A percentile compares a stretch with the other conserved stretches of the same genome.
Conservation (phyloP, 192 early-diverging fungal genomes). For the Rhizophagus clarus region DNA sequence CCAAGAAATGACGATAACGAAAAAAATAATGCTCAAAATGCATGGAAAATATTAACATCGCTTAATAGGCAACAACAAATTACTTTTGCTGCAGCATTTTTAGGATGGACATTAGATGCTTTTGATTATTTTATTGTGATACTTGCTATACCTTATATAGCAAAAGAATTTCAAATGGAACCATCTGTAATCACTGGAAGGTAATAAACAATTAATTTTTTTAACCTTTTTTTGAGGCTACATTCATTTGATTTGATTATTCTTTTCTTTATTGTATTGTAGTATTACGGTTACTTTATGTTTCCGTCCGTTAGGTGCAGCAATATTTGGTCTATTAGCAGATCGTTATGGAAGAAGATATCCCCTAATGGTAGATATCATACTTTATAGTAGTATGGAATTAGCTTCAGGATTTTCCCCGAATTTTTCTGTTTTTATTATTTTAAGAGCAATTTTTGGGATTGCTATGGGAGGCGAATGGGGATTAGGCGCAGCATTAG, state of each 20-base stretch:
- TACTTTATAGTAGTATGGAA: constrained; percentile 63
- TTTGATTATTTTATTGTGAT: constrained; percentile 72
- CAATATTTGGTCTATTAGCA: constrained; percentile 69
- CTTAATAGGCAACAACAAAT: background rate
- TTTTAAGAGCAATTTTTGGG: constrained; percentile 62
- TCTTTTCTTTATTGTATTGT: constrained; percentile 3
- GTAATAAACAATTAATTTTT: background rate
- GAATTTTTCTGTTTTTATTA: constrained; percentile 63
- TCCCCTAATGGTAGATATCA: constrained; percentile 68
- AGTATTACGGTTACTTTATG: constrained; percentile 72
- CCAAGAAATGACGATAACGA: no score
- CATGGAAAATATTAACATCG: constrained; percentile 7
- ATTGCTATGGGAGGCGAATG: constrained; percentile 75
- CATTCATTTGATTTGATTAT: background rate
- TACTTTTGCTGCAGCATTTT: constrained; percentile 42
- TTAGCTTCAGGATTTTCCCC: constrained; percentile 66
- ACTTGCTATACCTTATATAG: constrained; percentile 58
- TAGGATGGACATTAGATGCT: constrained; percentile 76
- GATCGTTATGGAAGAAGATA: constrained; percentile 70
- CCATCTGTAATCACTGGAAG: constrained; percentile 56
- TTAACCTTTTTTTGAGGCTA: background rate
- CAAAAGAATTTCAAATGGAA: constrained; percentile 53
- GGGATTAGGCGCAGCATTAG: constrained; percentile 73
- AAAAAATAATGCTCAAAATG: background rate
- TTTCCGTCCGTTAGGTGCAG: constrained; percentile 71